A percentile compares a stretch with the other conserved stretches of the same genome.
Evolutionary conservation across 441 rosid genomes (phyloP).

Genomic region (Pelargonium citronellum): DNA sequence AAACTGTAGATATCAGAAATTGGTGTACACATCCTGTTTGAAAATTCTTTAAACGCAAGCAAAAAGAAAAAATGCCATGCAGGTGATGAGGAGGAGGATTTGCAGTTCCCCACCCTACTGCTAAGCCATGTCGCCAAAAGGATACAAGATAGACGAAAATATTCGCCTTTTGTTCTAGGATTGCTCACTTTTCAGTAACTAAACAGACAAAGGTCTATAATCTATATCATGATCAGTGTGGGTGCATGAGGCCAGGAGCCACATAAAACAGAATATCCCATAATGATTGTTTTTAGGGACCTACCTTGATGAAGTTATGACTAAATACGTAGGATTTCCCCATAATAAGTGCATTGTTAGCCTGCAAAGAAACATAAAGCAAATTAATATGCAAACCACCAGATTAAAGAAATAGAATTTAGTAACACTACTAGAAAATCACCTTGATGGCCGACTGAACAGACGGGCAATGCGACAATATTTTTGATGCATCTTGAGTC

Average conservation of each 20-base stretch:
- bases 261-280: too few relatives aligned
- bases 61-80: too few relatives aligned
- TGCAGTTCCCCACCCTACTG: neutral
- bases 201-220: too few relatives aligned
- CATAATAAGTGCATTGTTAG: slow-evolving; percentile 60
- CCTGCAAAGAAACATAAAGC: slow-evolving; percentile 41
- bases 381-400: slow-evolving; percentile 18
- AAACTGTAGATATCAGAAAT: neutral
- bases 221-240: neutral
- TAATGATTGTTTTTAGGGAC: neutral
- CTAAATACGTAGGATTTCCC: slow-evolving; percentile 74
- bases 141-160: neutral
- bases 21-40: too few relatives aligned
- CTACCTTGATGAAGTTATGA: slow-evolving; percentile 74
- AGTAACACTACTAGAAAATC: slow-evolving; percentile 15
- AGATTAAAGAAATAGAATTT: slow-evolving; percentile 11
- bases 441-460: slow-evolving; percentile 78
- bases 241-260: neutral
- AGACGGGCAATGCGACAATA: slow-evolving; percentile 68
- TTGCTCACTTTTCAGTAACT: too few relatives aligned
- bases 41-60: too few relatives aligned
- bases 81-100: neutral
- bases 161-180: neutral
- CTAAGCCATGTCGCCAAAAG: neutral
- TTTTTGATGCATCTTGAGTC: slow-evolving; percentile 68